These are phyloP conservation scores for Pseudodiploospora longispora DNA, from an alignment of 2,329 filamentous ascomycete genomes.

Conservation along the genomic window DNA sequence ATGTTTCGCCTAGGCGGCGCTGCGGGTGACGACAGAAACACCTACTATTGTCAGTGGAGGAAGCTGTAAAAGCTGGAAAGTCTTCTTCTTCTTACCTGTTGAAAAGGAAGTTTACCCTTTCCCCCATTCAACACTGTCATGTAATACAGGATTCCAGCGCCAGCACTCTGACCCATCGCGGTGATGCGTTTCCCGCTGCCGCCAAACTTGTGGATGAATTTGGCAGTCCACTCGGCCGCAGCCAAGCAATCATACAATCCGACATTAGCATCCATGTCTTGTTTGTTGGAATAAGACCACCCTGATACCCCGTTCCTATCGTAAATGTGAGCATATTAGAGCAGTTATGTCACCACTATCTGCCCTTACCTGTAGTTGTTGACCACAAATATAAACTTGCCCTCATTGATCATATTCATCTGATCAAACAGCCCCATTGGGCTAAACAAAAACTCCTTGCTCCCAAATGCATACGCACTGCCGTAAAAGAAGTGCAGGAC, in stretches of 20 bases:
- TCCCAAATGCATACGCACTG: constrained; percentile 13
- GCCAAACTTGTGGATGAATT: constrained; percentile 44
- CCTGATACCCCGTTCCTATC: constrained; percentile 11
- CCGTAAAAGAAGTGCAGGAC: constrained; percentile 14
- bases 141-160: constrained; percentile 45
- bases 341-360: too few relatives aligned
- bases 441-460: constrained; percentile 12
- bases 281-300: constrained; percentile 7
- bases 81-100: constrained; percentile 16
- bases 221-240: constrained; percentile 11
- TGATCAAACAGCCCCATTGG: constrained; percentile 13
- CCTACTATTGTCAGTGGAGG: not conserved
- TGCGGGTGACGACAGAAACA: constrained; percentile 7
- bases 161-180: constrained; percentile 42
- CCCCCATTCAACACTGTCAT: constrained; percentile 40
- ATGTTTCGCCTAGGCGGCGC: constrained; percentile 9
- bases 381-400: constrained; percentile 13
- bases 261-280: constrained; percentile 13
- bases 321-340: not conserved
- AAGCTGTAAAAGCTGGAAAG: not conserved
- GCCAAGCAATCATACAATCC: constrained; percentile 13
- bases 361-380: constrained; percentile 14
- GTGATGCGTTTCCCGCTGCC: constrained; percentile 43
- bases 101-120: constrained; percentile 28
- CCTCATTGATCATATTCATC: constrained; percentile 5